Conservation (phyloP, 2,329 filamentous ascomycete genomes). For the Furcasterigmium furcatum region DNA sequence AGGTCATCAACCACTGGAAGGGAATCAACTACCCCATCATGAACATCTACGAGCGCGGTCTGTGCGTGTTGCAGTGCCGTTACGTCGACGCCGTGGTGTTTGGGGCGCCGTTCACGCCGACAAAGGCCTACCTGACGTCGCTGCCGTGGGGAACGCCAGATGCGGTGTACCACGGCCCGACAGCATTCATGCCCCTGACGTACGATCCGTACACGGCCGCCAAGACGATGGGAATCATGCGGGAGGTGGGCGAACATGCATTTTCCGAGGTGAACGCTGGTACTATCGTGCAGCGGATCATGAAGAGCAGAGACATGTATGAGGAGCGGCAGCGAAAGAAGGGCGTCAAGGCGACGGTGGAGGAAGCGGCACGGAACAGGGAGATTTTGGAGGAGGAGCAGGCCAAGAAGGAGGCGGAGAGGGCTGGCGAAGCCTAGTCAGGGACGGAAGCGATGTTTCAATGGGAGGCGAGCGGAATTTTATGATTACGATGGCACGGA, state of each 20-base stretch:
- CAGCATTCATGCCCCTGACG: slow-evolving; percentile 78
- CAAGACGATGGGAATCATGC: slow-evolving; percentile 81
- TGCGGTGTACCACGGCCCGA: slow-evolving; percentile 94
- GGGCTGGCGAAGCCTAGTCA: slow-evolving; percentile 8
- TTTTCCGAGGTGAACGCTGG: slow-evolving; percentile 89
- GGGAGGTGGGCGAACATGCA: slow-evolving; percentile 70
- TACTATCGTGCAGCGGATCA: slow-evolving; percentile 86
- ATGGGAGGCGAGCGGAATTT: not conserved
- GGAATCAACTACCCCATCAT: slow-evolving; percentile 99
- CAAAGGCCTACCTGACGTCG: slow-evolving; percentile 69
- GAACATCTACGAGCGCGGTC: slow-evolving; percentile 95
- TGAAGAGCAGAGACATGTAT: slow-evolving; percentile 82
- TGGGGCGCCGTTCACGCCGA: slow-evolving; percentile 83
- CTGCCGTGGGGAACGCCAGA: slow-evolving; percentile 70
- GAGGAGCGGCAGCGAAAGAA: slow-evolving; percentile 90
- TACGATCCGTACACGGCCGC: slow-evolving; percentile 80
- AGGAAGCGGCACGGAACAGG: slow-evolving; percentile 60
- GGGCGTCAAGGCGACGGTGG: slow-evolving; percentile 77
- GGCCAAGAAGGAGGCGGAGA: slow-evolving; percentile 40
- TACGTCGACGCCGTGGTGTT: slow-evolving; percentile 88
- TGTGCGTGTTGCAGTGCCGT: slow-evolving; percentile 93
- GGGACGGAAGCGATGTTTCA: not conserved
- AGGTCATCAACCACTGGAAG: slow-evolving; percentile 94
- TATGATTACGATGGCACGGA: not conserved
- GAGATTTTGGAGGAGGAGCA: slow-evolving; percentile 62